A percentile compares a stretch with the other conserved stretches of the same genome.
phyloP scores from a whole-genome alignment of 768 basidiomycete species.

The Pisolithus marmoratus region DNA sequence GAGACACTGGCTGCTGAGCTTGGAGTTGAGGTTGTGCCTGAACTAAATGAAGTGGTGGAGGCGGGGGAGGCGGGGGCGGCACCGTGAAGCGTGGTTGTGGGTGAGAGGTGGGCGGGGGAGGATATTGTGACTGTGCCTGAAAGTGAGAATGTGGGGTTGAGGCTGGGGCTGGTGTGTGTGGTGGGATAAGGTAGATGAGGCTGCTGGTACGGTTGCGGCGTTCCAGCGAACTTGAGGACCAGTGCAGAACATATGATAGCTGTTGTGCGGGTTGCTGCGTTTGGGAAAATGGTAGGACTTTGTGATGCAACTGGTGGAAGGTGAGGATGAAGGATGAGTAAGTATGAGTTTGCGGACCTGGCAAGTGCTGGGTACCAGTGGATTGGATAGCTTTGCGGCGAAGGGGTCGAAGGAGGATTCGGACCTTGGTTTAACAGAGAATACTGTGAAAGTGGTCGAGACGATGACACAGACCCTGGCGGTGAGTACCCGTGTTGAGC shows the following conservation, averaged over 20 bases:
- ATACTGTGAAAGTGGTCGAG: slow-evolving; percentile 10
- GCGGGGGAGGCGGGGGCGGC: slow-evolving; percentile 13
- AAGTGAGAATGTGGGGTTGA: slow-evolving; percentile 1
- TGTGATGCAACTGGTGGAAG: not conserved
- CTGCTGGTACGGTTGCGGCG: slow-evolving; percentile 14
- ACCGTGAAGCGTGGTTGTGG: slow-evolving; percentile 13
- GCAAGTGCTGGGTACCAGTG: not conserved
- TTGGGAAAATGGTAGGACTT: not conserved
- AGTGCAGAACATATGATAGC: slow-evolving; percentile 11
- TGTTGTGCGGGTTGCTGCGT: slow-evolving; percentile 8
- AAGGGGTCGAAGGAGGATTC: not conserved
- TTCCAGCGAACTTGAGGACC: slow-evolving; percentile 8
- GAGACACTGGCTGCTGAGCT: not conserved
- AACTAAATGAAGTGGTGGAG: slow-evolving; percentile 5
- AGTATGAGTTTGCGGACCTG: slow-evolving; percentile 7
- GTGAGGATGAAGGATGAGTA: slow-evolving; percentile 8
- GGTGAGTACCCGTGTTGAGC: not conserved
- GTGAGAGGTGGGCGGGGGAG: slow-evolving; percentile 15
- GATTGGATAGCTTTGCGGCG: not conserved
- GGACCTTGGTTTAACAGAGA: not conserved
- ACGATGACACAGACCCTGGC: not conserved
- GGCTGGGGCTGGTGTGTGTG: slow-evolving; percentile 8
- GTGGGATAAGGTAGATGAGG: slow-evolving; percentile 1
- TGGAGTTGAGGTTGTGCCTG: not conserved
- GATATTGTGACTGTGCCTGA: slow-evolving; percentile 10